These are phyloP conservation scores for Apiotrichum gamsii DNA, from an alignment of 1,284 basidiomycete genomes.

Conservation along the genomic window DNA sequence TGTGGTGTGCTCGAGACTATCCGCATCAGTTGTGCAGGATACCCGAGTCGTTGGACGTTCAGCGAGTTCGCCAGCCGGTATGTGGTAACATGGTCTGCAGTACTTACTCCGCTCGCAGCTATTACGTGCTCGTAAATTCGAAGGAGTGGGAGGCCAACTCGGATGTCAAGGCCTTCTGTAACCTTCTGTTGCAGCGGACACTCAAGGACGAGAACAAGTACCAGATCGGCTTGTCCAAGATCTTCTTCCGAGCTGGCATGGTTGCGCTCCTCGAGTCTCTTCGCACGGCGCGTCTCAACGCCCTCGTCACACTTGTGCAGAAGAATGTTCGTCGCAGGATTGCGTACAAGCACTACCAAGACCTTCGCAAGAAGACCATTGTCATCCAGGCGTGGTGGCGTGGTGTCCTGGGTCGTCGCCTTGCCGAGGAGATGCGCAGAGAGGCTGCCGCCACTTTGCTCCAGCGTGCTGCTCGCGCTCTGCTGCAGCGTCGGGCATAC, in stretches of 20 bases:
- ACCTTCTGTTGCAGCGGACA: constrained; percentile 74
- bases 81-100: constrained; percentile 24
- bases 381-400: constrained; percentile 93
- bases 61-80: constrained; percentile 98
- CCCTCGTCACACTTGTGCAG: constrained; percentile 89
- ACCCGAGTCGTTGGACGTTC: constrained; percentile 98
- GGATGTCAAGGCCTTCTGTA: constrained; percentile 76
- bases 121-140: constrained; percentile 92
- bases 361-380: constrained; percentile 67
- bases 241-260: constrained; percentile 99
- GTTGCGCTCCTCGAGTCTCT: constrained; percentile 92
- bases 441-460: constrained; percentile 70
- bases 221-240: constrained; percentile 93
- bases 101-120: constrained; percentile 52
- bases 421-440: constrained; percentile 65
- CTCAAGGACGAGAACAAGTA: constrained; percentile 94
- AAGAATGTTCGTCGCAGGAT: constrained; percentile 89
- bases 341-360: constrained; percentile 73
- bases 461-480: constrained; percentile 67
- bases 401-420: constrained; percentile 65
- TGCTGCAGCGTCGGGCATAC: constrained; percentile 67
- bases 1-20: constrained; percentile 99
- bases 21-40: constrained; percentile 96
- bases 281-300: constrained; percentile 78
- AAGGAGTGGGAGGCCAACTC: constrained; percentile 67